Base-by-base conservation (phyloP, 139 green algal genomes). In the Tetratostichococcus sp. region DNA sequence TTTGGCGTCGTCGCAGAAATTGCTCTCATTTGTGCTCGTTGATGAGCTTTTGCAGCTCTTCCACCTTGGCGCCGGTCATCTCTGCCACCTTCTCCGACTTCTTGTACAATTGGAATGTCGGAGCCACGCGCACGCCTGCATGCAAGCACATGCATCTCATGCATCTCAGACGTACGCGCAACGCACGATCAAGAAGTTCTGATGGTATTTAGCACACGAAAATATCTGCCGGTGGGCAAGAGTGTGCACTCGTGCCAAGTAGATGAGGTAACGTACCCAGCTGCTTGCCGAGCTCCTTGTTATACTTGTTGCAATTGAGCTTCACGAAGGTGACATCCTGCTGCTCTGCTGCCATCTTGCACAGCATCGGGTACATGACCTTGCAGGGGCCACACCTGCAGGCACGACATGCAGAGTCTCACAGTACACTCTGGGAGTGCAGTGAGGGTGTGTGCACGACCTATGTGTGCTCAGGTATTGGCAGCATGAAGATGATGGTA, bases 241-340 rank as follows among this genome's bases (percentile, higher is more conserved):
- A n/a, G n/a, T n/a, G n/a, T n/a, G n/a, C n/a, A n/a, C n/a, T n/a
- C n/a, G n/a, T n/a, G n/a, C n/a, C n/a, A n/a, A n/a, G n/a, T n/a
- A n/a, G n/a, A n/a, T n/a, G n/a, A n/a, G n/a, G 39, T 11, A 21
- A 70, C 72, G 1, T 81, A 31, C 67, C 70, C 39, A 95, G 74
- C 69, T 76, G 35, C 35, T 86, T 81, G 1, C 89, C 91, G 34
- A 94, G 75, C 74, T 82, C 82, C 76, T 89, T 92, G 80, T 93
- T 93, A 19, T 85, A 35, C 75, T 90, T 89, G 73, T 92, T 95
- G 85, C 87, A 93, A 75, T 94, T 89, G 77, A 94, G 89, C 75
- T 95, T 95, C 39, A 88, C 78, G 30, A 94, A 80, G 43, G 76
- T 78, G 30, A 92, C 83, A 28, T 86, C 74, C 2, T 68, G 32